phyloP scores from a whole-genome alignment of 345 rosid species.

The Isatis tinctoria region DNA sequence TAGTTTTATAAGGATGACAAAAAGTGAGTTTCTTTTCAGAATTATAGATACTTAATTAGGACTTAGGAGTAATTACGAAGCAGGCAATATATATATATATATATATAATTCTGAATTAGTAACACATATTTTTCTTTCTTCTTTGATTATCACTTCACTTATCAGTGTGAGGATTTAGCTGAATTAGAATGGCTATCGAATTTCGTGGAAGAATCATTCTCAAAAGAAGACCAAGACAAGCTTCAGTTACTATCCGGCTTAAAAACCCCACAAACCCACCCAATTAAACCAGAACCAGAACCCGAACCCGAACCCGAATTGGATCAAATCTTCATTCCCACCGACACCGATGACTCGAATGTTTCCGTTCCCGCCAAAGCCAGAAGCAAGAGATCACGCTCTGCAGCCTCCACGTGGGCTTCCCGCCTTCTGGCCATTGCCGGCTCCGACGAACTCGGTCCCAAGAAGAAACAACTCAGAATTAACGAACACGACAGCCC shows the following conservation, averaged over 20 bases:
- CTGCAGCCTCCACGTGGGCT: conserved; percentile 83
- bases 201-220: conserved; percentile 92
- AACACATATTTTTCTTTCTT: background rate
- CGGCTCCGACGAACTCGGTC: background rate
- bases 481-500: conserved; percentile 34
- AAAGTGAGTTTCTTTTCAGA: background rate
- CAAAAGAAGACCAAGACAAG: conserved; percentile 85
- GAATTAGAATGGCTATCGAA: conserved; percentile 98
- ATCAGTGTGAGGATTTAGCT: conserved; percentile 81
- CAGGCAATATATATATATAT: background rate
- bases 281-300: conserved; percentile 37
- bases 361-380: conserved; percentile 82
- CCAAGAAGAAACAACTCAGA: conserved; percentile 12
- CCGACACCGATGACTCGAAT: conserved; percentile 34
- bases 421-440: conserved; percentile 52
- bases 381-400: conserved; percentile 90
- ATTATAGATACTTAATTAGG: background rate
- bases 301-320: conserved; percentile 30
- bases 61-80: background rate
- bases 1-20: background rate
- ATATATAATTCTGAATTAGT: background rate
- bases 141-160: background rate
- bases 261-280: conserved; percentile 36
- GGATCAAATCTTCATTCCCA: conserved; percentile 1
- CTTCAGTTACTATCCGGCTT: conserved; percentile 74